These are phyloP conservation scores for Tetragonia tetragonoides DNA, from an alignment of 148 eudicot species.

Conservation along the genomic window DNA sequence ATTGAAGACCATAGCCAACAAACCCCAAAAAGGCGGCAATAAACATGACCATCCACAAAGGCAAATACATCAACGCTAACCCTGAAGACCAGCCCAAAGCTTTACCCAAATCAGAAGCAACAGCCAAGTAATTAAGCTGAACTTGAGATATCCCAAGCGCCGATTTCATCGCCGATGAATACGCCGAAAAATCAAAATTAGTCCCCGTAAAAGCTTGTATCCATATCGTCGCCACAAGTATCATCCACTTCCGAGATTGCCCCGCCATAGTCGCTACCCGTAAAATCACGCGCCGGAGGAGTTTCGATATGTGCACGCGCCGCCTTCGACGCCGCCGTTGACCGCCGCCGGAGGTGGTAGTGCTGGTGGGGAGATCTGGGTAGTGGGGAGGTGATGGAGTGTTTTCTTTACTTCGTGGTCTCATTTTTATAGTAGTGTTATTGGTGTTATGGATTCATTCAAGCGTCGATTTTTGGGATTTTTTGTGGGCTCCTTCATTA, in stretches of 20 bases:
- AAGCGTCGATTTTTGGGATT: too few relatives aligned
- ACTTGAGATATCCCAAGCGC: conserved; percentile 69
- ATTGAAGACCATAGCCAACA: conserved; percentile 74
- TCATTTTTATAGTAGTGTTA: conserved; percentile 13
- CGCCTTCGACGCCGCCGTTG: neutral
- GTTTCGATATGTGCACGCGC: too few relatives aligned
- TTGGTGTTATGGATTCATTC: too few relatives aligned
- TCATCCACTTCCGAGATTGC: conserved; percentile 70
- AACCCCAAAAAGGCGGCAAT: conserved; percentile 69
- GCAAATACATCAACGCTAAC: conserved; percentile 58
- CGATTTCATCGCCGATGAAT: conserved; percentile 68
- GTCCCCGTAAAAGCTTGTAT: conserved; percentile 93
- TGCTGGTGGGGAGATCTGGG: neutral
- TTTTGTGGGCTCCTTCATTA: too few relatives aligned
- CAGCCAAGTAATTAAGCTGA: conserved; percentile 79
- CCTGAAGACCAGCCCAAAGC: conserved; percentile 95
- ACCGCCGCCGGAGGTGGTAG: neutral
- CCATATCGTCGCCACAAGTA: conserved; percentile 73
- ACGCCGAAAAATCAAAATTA: conserved; percentile 89
- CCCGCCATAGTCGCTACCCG: conserved; percentile 35
- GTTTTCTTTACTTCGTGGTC: conserved; percentile 26
- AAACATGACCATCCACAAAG: conserved; percentile 63
- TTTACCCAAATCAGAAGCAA: conserved; percentile 87
- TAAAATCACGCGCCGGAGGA: too few relatives aligned
- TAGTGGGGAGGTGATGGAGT: neutral